These are phyloP conservation scores for Phoenix dactylifera DNA, from an alignment of 176 grass and related monocot species.

Conservation along the genomic window DNA sequence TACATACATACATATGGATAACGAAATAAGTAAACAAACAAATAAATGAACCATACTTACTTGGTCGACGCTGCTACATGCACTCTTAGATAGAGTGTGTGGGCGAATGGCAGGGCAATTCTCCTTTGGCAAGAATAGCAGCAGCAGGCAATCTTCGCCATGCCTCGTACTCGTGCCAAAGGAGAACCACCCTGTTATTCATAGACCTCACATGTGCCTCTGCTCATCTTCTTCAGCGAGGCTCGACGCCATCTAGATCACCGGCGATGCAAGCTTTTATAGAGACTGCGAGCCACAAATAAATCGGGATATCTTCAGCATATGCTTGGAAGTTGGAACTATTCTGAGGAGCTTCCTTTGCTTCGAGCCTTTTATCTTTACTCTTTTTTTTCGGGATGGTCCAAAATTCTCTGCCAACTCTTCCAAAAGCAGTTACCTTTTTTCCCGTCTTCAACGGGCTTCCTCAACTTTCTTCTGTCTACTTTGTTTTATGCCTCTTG, in stretches of 20 bases:
- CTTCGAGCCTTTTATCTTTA: background rate
- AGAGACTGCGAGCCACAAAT: background rate
- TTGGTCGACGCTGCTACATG: too few relatives aligned
- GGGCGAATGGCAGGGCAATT: constrained; percentile 37
- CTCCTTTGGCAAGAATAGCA: constrained; percentile 36
- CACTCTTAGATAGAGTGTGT: background rate
- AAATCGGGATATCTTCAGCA: background rate
- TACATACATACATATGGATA: too few relatives aligned
- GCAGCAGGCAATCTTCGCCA: too few relatives aligned
- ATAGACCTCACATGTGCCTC: background rate
- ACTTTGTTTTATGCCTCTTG: too few relatives aligned
- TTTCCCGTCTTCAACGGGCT: background rate
- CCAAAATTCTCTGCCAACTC: background rate
- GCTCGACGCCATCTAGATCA: background rate
- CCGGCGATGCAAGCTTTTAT: background rate
- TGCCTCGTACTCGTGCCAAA: constrained; percentile 17
- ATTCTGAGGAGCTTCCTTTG: background rate
- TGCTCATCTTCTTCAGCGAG: background rate
- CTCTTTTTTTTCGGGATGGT: background rate
- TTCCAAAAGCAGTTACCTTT: background rate
- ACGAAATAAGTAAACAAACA: too few relatives aligned
- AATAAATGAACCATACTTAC: too few relatives aligned
- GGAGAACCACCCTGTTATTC: constrained; percentile 32
- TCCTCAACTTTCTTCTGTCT: too few relatives aligned
- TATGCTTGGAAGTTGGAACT: background rate